Conservation (phyloP, 1,284 basidiomycete species). For the Phylloporus sp. region DNA sequence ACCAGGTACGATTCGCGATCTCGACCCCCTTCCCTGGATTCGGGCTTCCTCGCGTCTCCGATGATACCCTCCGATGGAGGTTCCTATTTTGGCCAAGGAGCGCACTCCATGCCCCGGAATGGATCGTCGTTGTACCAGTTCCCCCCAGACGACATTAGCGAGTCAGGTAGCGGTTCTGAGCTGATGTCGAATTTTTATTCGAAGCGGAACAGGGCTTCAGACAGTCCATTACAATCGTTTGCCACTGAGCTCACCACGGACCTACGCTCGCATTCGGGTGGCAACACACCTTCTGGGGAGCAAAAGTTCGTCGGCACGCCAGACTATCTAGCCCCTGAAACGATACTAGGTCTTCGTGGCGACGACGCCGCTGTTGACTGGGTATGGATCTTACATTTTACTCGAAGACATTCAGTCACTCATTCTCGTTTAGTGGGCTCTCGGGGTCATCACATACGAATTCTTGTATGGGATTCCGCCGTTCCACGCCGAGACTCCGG, state of each 20-base stretch:
- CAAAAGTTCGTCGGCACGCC: conserved; percentile 97
- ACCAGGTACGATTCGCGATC: conserved; percentile 71
- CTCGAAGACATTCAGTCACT: conserved; percentile 13
- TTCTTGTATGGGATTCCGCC: conserved; percentile 97
- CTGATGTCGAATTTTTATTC: conserved; percentile 64
- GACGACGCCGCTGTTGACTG: conserved; percentile 98
- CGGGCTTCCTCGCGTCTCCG: conserved; percentile 77
- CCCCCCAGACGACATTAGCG: conserved; percentile 78
- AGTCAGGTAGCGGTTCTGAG: conserved; percentile 84
- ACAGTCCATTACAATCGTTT: conserved; percentile 82
- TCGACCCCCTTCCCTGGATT: conserved; percentile 81
- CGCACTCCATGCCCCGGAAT: conserved; percentile 56
- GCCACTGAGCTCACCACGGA: conserved; percentile 83
- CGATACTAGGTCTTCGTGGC: conserved; percentile 93
- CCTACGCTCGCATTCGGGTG: conserved; percentile 65
- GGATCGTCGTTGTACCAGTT: conserved; percentile 68
- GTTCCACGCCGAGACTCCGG: conserved; percentile 96
- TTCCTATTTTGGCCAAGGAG: conserved; percentile 83
- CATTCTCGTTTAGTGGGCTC: conserved; percentile 75
- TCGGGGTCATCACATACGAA: conserved; percentile 98
- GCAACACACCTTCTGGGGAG: conserved; percentile 70
- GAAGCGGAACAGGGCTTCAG: conserved; percentile 58
- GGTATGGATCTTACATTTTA: conserved; percentile 53
- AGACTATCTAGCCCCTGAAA: conserved; percentile 96
- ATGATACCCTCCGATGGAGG: conserved; percentile 66